Conservation (phyloP, 371 early-diverging fungal species). For the Rhizopus microsporus region DNA sequence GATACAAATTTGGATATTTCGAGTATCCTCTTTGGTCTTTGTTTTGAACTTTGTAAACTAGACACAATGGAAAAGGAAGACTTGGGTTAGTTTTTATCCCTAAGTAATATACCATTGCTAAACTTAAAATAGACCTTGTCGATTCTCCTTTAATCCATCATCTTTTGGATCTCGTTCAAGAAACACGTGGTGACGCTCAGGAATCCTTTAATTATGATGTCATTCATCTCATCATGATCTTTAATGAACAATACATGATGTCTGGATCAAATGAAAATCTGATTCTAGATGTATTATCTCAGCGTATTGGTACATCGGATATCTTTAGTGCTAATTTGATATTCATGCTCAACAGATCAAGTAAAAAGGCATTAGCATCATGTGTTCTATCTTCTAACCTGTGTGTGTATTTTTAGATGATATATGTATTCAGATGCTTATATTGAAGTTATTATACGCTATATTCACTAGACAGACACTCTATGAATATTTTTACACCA, state of each 20-base stretch:
- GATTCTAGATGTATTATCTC: slow-evolving; percentile 56
- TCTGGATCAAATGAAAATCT: slow-evolving; percentile 46
- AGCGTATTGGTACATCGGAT: slow-evolving; percentile 66
- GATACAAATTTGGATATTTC: slow-evolving; percentile 18
- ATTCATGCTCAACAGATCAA: slow-evolving; percentile 84
- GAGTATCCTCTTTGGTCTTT: slow-evolving; percentile 56
- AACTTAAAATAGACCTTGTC: slow-evolving; percentile 33
- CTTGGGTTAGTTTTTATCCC: slow-evolving; percentile 44
- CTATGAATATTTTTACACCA: slow-evolving; percentile 81
- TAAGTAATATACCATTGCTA: neutral
- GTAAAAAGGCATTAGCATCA: slow-evolving; percentile 37
- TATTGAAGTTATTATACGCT: slow-evolving; percentile 69
- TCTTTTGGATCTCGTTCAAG: slow-evolving; percentile 72
- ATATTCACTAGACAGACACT: slow-evolving; percentile 64
- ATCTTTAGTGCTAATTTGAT: slow-evolving; percentile 83
- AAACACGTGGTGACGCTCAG: slow-evolving; percentile 63
- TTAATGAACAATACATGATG: slow-evolving; percentile 75
- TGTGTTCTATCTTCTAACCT: neutral
- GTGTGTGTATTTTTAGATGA: slow-evolving; percentile 53
- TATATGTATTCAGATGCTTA: slow-evolving; percentile 64
- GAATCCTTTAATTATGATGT: slow-evolving; percentile 74
- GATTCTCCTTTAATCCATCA: slow-evolving; percentile 23
- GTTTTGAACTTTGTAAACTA: slow-evolving; percentile 76
- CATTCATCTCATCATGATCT: slow-evolving; percentile 66
- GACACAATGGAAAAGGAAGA: slow-evolving; percentile 63